Evolutionary conservation across 768 basidiomycete genomes (phyloP).

Genomic region (Clavulina sp.): DNA sequence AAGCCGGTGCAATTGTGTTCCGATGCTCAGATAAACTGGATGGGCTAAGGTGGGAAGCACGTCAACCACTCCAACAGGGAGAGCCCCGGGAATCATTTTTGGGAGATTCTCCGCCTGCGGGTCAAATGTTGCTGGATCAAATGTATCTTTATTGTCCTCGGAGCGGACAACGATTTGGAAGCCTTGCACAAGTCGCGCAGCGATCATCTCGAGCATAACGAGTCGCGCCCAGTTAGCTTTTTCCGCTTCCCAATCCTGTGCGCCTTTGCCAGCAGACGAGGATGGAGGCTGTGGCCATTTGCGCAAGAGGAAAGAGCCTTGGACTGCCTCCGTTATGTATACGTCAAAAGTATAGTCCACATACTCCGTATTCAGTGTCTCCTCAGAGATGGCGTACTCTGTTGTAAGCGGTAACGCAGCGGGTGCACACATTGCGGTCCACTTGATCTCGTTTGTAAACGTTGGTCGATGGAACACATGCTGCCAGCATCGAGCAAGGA

Average conservation of each 20-base stretch:
- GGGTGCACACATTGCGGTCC: conserved; percentile 74
- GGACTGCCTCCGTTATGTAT: conserved; percentile 67
- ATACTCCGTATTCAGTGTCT: conserved; percentile 60
- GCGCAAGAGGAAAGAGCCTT: conserved; percentile 54
- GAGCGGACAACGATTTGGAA: conserved; percentile 80
- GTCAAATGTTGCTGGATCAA: background rate
- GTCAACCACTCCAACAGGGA: conserved; percentile 21
- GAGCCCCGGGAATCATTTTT: conserved; percentile 26
- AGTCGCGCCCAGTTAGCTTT: conserved; percentile 30
- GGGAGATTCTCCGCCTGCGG: conserved; percentile 16
- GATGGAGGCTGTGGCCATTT: conserved; percentile 29
- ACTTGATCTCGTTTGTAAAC: conserved; percentile 79
- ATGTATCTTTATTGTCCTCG: conserved; percentile 29
- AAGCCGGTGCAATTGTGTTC: conserved; percentile 87
- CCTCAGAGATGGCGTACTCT: conserved; percentile 64
- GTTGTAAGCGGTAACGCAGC: conserved; percentile 80
- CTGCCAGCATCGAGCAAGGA: conserved; percentile 79
- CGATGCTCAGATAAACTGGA: conserved; percentile 83
- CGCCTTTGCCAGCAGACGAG: conserved; percentile 46
- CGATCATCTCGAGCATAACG: conserved; percentile 88
- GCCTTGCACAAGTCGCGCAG: conserved; percentile 78
- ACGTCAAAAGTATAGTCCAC: conserved; percentile 80
- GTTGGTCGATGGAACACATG: conserved; percentile 59
- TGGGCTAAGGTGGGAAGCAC: conserved; percentile 16
- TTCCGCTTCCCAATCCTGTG: no score